Evolutionary conservation across 73 alveolate species (phyloP).

Genomic region (Effrenium voratum): DNA sequence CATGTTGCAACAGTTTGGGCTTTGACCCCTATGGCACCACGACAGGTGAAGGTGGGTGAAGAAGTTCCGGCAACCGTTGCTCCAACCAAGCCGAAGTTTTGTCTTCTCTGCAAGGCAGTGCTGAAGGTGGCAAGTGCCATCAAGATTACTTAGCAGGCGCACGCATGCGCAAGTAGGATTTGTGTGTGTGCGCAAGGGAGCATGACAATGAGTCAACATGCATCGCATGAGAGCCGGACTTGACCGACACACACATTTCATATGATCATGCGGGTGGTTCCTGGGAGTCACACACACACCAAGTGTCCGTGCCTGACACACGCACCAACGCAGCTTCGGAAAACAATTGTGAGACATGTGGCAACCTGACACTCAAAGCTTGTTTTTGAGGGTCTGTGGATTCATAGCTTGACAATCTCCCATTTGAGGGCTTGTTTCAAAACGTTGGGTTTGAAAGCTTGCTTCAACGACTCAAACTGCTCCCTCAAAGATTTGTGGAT

Average conservation of each 20-base stretch:
- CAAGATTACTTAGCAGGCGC: no score
- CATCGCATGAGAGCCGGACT: neutral
- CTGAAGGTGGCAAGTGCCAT: no score
- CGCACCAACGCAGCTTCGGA: no score
- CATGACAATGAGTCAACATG: neutral
- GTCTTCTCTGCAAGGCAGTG: neutral
- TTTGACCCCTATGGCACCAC: neutral
- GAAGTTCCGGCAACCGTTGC: neutral
- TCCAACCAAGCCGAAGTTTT: neutral
- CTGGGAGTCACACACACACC: neutral
- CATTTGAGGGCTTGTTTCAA: neutral
- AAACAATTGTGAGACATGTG: no score
- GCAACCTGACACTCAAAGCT: no score
- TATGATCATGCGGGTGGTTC: neutral
- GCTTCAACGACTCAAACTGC: neutral
- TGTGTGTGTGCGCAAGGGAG: neutral
- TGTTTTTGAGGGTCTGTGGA: no score
- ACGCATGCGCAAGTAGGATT: no score
- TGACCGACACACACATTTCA: neutral
- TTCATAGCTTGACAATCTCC: neutral
- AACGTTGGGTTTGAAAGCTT: neutral
- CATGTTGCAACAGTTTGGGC: neutral
- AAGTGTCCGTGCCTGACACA: no score
- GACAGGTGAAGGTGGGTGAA: conserved; percentile 11
- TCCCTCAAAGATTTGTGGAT: neutral